These are phyloP conservation scores for Bonia amplexicaulis DNA, from an alignment of 176 grass and related monocot species.

Conservation along the genomic window DNA sequence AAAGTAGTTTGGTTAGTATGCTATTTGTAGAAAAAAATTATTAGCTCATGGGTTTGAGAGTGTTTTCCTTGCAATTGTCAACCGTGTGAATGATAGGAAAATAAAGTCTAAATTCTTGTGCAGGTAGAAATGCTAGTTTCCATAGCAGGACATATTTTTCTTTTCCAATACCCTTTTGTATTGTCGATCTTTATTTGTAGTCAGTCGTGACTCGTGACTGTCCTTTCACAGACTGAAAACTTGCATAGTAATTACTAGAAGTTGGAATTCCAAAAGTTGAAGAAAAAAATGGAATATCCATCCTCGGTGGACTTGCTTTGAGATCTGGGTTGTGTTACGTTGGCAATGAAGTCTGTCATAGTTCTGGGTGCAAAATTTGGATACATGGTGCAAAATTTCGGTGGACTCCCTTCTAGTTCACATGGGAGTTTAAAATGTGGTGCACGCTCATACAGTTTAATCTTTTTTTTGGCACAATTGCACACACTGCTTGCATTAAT, in stretches of 20 bases:
- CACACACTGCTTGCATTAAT: not conserved
- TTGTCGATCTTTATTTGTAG: not conserved
- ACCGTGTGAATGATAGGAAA: too few species aligned
- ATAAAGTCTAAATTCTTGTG: not conserved
- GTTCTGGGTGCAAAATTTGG: not conserved
- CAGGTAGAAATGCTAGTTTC: not conserved
- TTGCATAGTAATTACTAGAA: not conserved
- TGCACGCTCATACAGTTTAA: not conserved
- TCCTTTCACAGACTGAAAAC: not conserved
- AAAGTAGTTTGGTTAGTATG: not conserved
- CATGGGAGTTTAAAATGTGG: not conserved
- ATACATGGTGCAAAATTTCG: too few species aligned
- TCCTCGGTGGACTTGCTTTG: not conserved
- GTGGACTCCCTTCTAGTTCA: too few species aligned
- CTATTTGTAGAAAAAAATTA: too few species aligned
- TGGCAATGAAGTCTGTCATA: not conserved
- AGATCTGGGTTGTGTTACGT: not conserved
- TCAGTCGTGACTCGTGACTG: not conserved
- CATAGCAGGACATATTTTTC: not conserved
- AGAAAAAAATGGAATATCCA: not conserved
- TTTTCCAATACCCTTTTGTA: not conserved
- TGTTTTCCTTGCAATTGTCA: too few species aligned
- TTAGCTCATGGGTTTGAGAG: too few species aligned
- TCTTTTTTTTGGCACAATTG: not conserved
- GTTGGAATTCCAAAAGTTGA: not conserved